Base-by-base conservation (phyloP, 768 basidiomycete species). In the Astraeus odoratus region DNA sequence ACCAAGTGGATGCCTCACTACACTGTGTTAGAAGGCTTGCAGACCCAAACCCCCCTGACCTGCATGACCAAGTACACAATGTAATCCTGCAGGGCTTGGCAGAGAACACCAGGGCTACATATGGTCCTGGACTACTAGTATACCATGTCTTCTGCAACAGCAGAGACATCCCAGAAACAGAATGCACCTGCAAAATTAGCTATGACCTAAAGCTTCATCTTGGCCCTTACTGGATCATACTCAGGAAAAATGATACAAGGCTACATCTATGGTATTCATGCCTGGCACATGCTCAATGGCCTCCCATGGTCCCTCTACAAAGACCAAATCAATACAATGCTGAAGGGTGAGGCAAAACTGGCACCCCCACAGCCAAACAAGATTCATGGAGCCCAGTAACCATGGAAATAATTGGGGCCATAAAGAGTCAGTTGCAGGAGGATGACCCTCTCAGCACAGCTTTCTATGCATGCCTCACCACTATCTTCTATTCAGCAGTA, bases 131-230 rank as follows among this genome's bases (percentile, higher is more conserved):
- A 0, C 56, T 76, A 0, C 52, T 72, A 0, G 47, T 55, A 0
- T 76, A 33, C 33, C 73, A 75, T 29, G 53, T 65, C 0, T n/a
- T n/a, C 72, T 66, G 73, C 41, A 68, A 77, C 44, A 43, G 20
- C 16, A 37, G 39, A 25, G 13, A 13, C 1, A 44, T 60, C 3
- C 41, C 49, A 0, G 59, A 61, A 29, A 3, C 9, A 0, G 6
- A 51, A 6, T 41, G 55, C 0, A 38, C 47, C 0, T 57, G 54
- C 0, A n/a, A 16, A n/a, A 7, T 10, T n/a, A 5, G 16, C 8
- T 34, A 5, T 34, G 16, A 34, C 16, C 5, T 34, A 7, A 7
- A 8, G 8, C 15, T 34, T 34, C 33, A 34, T 34, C 15, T 34
- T n/a, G 56, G 48, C 0, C n/a, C 13, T 12, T n/a, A 47, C 1